Evolutionary conservation across 441 rosid genomes (phyloP).

Genomic region (Cnidoscolus chayamansa): DNA sequence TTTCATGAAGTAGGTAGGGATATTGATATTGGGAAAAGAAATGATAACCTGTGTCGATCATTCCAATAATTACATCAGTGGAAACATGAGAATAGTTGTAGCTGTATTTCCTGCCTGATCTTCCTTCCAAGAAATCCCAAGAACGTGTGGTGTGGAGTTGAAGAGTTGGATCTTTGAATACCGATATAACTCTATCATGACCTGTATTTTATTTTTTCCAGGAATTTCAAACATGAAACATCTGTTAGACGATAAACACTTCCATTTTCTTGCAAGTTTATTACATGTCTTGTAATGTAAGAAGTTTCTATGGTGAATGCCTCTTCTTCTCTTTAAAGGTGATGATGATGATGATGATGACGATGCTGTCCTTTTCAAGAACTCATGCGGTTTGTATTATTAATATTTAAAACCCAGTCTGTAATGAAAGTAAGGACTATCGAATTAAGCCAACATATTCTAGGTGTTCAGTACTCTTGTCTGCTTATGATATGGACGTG

Average conservation of each 20-base stretch:
- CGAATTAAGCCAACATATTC: not conserved
- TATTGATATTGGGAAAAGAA: not conserved
- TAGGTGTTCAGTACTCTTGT: not conserved
- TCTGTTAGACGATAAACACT: no score
- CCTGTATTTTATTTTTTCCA: conserved; percentile 30
- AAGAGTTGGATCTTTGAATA: conserved; percentile 49
- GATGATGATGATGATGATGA: not conserved
- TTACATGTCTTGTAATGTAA: no score
- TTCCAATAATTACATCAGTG: conserved; percentile 44
- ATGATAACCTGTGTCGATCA: conserved; percentile 17
- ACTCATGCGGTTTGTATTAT: not conserved
- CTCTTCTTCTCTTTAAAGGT: not conserved
- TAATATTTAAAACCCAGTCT: not conserved
- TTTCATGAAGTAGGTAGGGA: no score
- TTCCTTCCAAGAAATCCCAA: conserved; percentile 11
- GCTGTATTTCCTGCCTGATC: not conserved
- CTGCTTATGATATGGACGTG: conserved; percentile 10
- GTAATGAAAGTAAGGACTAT: not conserved
- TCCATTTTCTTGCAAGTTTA: no score
- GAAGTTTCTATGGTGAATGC: not conserved
- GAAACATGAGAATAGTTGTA: conserved; percentile 23
- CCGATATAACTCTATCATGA: conserved; percentile 53
- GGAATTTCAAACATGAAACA: not conserved
- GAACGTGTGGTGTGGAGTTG: conserved; percentile 11
- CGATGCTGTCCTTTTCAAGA: not conserved